Percentiles rank a stretch among this genome's conserved stretches.
phyloP scores from a whole-genome alignment of 106 monocot genomes.

The Dendrobium catenatum region DNA sequence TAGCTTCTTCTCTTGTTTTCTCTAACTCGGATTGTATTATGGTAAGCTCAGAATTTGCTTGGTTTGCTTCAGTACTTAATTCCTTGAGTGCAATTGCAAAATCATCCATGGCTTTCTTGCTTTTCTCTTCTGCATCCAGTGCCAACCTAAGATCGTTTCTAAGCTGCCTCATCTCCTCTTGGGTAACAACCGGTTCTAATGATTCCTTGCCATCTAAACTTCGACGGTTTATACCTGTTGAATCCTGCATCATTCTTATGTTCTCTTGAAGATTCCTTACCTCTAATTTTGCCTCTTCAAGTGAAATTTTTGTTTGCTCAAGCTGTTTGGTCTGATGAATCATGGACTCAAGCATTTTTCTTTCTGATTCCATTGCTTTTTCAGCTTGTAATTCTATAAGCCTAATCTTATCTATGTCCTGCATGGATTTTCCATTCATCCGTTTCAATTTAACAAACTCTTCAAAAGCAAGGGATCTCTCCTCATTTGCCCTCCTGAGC shows the following conservation, averaged over 20 bases:
- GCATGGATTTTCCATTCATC: neutral
- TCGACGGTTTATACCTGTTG: neutral
- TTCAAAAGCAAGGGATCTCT: slow-evolving; percentile 26
- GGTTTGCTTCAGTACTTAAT: slow-evolving; percentile 5
- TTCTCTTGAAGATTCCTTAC: slow-evolving; percentile 8
- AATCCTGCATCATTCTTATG: neutral
- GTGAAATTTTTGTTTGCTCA: slow-evolving; percentile 59
- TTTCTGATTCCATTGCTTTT: slow-evolving; percentile 60
- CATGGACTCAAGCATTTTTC: slow-evolving; percentile 60
- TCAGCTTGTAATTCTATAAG: slow-evolving; percentile 16
- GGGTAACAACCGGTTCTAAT: neutral
- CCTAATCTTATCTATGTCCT: slow-evolving; percentile 1
- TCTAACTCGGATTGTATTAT: slow-evolving; percentile 13
- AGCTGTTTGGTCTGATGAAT: slow-evolving; percentile 63
- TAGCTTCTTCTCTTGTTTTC: slow-evolving; percentile 8
- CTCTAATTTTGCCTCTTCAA: slow-evolving; percentile 12
- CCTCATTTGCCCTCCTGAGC: slow-evolving; percentile 43
- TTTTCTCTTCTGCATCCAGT: slow-evolving; percentile 9
- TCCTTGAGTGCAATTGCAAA: slow-evolving; percentile 6
- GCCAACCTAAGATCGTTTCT: slow-evolving; percentile 8
- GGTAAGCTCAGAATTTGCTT: slow-evolving; percentile 12
- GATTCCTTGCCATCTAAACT: slow-evolving; percentile 6
- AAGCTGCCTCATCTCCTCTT: slow-evolving; percentile 3
- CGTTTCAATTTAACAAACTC: slow-evolving; percentile 34
- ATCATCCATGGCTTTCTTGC: slow-evolving; percentile 8